These are phyloP conservation scores for Plenodomus tracheiphilus DNA, from an alignment of 2,329 filamentous ascomycete species.

Conservation along the genomic window DNA sequence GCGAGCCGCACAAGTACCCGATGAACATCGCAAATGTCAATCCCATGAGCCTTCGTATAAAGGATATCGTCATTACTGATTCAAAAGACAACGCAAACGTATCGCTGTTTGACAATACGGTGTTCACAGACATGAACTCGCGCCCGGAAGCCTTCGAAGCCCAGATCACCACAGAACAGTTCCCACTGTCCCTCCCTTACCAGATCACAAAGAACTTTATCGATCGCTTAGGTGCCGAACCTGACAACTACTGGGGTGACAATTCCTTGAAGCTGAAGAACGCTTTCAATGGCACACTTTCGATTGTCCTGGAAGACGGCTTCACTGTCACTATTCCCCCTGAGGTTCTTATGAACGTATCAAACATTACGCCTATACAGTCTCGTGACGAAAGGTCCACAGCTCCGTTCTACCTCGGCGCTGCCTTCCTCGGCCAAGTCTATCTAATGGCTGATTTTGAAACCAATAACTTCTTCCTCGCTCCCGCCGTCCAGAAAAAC, in stretches of 20 bases:
- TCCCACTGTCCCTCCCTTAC: conserved; percentile 47
- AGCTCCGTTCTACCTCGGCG: conserved; percentile 43
- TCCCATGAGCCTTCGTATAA: conserved; percentile 45
- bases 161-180: conserved; percentile 49
- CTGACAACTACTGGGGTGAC: conserved; percentile 44
- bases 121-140: conserved; percentile 39
- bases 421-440: conserved; percentile 48
- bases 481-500: conserved; percentile 44
- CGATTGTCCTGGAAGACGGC: conserved; percentile 46
- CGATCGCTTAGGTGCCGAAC: conserved; percentile 37
- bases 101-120: conserved; percentile 38
- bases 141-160: conserved; percentile 43
- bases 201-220: conserved; percentile 48
- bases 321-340: conserved; percentile 46
- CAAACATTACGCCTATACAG: conserved; percentile 44
- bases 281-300: conserved; percentile 45
- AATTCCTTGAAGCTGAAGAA: conserved; percentile 43
- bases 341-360: conserved; percentile 44
- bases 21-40: conserved; percentile 38
- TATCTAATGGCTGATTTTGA: conserved; percentile 52
- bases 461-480: conserved; percentile 46
- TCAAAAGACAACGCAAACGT: conserved; percentile 33
- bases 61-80: conserved; percentile 45
- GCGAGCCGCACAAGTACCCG: conserved; percentile 35
- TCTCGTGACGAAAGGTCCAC: conserved; percentile 30